Percentiles rank a stretch among this genome's conserved stretches.
These are phyloP conservation scores for Amaranthus palmeri DNA, from an alignment of 148 eudicot genomes.

Conservation along the genomic window DNA sequence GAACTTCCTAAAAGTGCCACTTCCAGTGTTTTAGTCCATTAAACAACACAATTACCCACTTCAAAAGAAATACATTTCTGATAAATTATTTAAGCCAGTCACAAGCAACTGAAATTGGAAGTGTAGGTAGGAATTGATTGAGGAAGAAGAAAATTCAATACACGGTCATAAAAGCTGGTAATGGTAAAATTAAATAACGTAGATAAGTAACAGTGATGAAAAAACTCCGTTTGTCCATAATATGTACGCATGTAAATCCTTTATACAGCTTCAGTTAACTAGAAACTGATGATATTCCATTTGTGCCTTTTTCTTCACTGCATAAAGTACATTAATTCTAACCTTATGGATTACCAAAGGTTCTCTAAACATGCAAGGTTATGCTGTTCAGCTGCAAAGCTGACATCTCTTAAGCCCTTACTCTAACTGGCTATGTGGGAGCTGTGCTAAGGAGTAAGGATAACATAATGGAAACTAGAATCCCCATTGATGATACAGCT, in stretches of 20 bases:
- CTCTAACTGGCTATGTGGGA: neutral
- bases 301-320: neutral
- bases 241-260: neutral
- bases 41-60: too few species aligned
- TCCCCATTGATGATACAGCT: too few species aligned
- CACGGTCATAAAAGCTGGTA: too few species aligned
- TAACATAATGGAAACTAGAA: too few species aligned
- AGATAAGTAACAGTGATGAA: too few species aligned
- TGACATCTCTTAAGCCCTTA: neutral
- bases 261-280: neutral
- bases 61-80: too few species aligned
- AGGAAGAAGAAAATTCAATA: neutral
- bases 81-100: too few species aligned
- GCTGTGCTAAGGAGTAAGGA: too few species aligned
- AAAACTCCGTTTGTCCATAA: neutral
- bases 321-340: neutral
- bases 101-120: neutral
- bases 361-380: neutral
- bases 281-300: neutral
- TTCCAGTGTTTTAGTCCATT: too few species aligned
- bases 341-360: neutral
- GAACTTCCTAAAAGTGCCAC: too few species aligned
- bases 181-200: too few species aligned
- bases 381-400: neutral
- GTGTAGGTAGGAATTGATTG: neutral